Evolutionary conservation across 2,329 filamentous ascomycete species (phyloP), one percentile per base, ranked within the genome.

Genomic region (Shiraia bambusicola): DNA sequence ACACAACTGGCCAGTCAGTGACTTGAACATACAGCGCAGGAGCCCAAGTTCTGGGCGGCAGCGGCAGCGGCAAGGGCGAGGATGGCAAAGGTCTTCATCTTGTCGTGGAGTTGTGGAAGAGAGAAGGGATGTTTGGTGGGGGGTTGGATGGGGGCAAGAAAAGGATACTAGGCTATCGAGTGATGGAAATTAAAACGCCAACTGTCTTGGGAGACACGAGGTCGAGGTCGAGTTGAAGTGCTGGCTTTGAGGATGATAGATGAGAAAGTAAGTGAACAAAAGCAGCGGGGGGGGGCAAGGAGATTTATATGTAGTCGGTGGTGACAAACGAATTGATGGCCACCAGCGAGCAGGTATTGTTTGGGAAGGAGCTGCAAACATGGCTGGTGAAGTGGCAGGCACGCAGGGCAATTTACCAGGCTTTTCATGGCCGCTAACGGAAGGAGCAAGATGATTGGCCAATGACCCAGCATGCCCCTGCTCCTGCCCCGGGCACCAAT

Each of bases 81-180:
- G 60, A 69, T 38, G 43, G 61, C 59, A 44, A 69, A 59, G 34
- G 66, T 66, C 62, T 68, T 69, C 69, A 71, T 71, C 44, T 54
- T 64, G 56, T 40, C 33, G 39, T 42, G 35, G 29, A 33, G 38
- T 42, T 37, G 31, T 39, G 40, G 41, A 37, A 38, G 27, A 37
- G 29, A 28, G 38, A 35, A 48, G 45, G 45, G 51, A 54, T 57
- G 50, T 38, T 49, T 17, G 39, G 45, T 53, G 31, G 27, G 14
- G 17, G 19, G 28, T 31, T 30, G 12, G 17, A 19, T 34, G 37
- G 9, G 36, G 22, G 30, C 15, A 22, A 34, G 39, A 27, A 28
- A 34, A 42, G 26, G 45, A 42, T 41, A 44, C 31, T 46, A 40
- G 33, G 40, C 37, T 49, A 44, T 47, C 37, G 45, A 27, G 27